Conservation (phyloP, 179 eudicot genomes). For the Beta macrorhiza region DNA sequence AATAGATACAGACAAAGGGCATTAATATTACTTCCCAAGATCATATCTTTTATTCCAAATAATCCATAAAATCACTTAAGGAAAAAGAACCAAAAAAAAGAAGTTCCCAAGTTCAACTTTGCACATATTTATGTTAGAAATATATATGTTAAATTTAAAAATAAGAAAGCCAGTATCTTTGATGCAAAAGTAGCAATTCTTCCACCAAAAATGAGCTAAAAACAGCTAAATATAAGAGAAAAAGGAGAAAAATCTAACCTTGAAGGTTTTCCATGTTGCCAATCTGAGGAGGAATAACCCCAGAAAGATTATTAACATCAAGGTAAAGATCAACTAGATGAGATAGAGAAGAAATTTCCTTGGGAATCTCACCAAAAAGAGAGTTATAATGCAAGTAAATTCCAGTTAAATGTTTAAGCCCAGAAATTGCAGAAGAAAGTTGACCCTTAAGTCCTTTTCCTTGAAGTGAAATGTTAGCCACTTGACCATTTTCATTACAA, state of each 20-base stretch:
- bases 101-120: no score
- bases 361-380: slow-evolving; percentile 51
- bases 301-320: slow-evolving; percentile 61
- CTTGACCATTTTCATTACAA: slow-evolving; percentile 53
- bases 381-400: slow-evolving; percentile 66
- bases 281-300: slow-evolving; percentile 49
- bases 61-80: not conserved
- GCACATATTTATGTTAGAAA: not conserved
- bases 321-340: slow-evolving; percentile 57
- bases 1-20: not conserved
- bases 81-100: not conserved
- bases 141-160: not conserved
- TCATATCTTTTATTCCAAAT: not conserved
- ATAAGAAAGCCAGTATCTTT: not conserved
- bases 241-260: slow-evolving; percentile 35
- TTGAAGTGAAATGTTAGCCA: slow-evolving; percentile 60
- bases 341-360: slow-evolving; percentile 37
- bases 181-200: not conserved
- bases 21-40: not conserved
- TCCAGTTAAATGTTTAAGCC: slow-evolving; percentile 49
- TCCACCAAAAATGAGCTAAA: not conserved
- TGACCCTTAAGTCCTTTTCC: slow-evolving; percentile 58
- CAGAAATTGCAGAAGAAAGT: slow-evolving; percentile 52
- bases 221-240: not conserved
- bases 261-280: slow-evolving; percentile 50